Base-by-base conservation (phyloP, 768 basidiomycete genomes). In the Boletus reticuloceps region DNA sequence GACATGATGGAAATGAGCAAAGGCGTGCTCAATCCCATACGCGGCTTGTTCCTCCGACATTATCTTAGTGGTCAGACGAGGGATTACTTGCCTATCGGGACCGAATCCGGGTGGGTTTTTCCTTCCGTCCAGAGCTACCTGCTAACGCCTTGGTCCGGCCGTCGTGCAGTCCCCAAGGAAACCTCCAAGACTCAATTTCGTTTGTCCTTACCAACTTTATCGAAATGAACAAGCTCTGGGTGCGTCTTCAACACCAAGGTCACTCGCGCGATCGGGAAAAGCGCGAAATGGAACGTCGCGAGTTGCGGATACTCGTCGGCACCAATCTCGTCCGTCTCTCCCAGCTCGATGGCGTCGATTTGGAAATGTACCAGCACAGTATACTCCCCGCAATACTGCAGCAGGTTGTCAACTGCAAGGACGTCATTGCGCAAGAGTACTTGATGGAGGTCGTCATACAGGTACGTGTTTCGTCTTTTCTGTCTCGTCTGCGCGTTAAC, bases 1-100 rank as follows among this genome's bases (percentile, higher is more conserved):
- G 97, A 99, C 73, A 98, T 98, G 96, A 89, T 99, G 89, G 97
- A 99, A 73, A 98, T 98, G 97, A 94, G 94, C 36, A 80, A 94
- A 19, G 97, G 97, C 57, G 94, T 99, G 6, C 80, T 98, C 59
- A 94, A 98, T 69, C 96, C 97, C n/a, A 93, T 94, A 47, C 82
- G 97, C 44, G 97, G 97, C 17, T 76, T 99, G 34, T 99, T 99
- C 74, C 77, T 99, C 36, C 82, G 96, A 27, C 96, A 99, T 69
- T 98, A 98, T 72, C 84, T 98, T 34, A 94, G 91, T 56, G 96
- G 97, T 14, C 95, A 98, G 76, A 98, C 97, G 16, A 81, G 94
- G 60, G 95, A 98, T 67, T 85, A 96, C 68, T 74, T 99, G n/a
- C 97, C 97, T 1, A 71, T 95, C n/a, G 93, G 93, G 9, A 70